These are phyloP conservation scores for Silene vulgaris DNA, from an alignment of 179 eudicot genomes.

Conservation along the genomic window DNA sequence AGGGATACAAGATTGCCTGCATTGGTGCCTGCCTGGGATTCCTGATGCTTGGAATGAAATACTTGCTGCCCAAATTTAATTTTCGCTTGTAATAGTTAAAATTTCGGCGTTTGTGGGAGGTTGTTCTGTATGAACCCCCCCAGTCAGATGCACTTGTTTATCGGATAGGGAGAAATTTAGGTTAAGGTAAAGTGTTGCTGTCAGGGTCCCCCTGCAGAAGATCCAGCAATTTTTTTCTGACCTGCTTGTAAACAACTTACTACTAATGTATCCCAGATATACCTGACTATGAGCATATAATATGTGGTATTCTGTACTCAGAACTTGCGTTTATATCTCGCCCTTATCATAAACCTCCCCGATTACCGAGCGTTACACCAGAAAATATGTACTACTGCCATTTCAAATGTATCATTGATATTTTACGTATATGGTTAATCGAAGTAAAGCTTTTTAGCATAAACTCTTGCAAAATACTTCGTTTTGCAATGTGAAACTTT, in stretches of 20 bases:
- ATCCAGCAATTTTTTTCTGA: not conserved
- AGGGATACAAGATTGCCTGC: conserved; percentile 73
- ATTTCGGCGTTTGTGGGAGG: not conserved
- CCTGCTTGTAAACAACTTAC: not conserved
- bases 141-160: not conserved
- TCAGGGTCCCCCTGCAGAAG: not conserved
- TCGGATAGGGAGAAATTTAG: not conserved
- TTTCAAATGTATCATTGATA: too few species aligned
- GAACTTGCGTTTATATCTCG: too few species aligned
- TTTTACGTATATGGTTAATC: not conserved
- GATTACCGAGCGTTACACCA: too few species aligned
- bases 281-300: not conserved
- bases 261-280: not conserved
- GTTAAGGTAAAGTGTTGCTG: conserved; percentile 3
- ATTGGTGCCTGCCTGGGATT: conserved; percentile 89
- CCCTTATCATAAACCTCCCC: too few species aligned
- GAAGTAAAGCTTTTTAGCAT: not conserved
- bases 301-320: too few species aligned
- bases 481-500: not conserved
- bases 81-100: not conserved
- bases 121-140: not conserved
- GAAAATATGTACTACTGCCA: too few species aligned
- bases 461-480: not conserved
- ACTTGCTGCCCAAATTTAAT: conserved; percentile 55
- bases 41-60: conserved; percentile 90